Percentiles rank a stretch among this genome's conserved stretches.
Conservation (phyloP, 495 filamentous ascomycete genomes). For the Penicillium daleae region DNA sequence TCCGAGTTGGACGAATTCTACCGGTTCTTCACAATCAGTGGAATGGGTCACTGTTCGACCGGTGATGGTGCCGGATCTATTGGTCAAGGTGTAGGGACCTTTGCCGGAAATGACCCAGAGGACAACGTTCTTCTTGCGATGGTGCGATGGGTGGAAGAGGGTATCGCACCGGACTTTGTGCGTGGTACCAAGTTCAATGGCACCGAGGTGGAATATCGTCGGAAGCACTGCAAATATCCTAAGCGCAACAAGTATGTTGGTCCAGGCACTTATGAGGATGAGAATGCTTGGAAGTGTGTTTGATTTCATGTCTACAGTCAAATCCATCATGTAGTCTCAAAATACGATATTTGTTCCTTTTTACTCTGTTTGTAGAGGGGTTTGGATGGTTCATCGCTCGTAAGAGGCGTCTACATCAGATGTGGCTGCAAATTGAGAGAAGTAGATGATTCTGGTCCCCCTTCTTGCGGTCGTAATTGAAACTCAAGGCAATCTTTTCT, state of each 20-base stretch:
- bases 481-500: no score
- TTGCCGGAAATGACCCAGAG: slow-evolving; percentile 4
- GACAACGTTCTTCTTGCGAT: slow-evolving; percentile 6
- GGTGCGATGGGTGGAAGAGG: slow-evolving; percentile 4
- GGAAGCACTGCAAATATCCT: slow-evolving; percentile 6
- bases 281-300: slow-evolving; percentile 6
- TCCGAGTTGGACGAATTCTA: slow-evolving; percentile 6
- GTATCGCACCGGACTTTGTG: slow-evolving; percentile 2
- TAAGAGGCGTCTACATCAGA: not conserved
- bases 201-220: not conserved
- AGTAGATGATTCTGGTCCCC: not conserved
- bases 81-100: not conserved
- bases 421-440: no score
- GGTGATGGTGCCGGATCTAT: slow-evolving; percentile 1
- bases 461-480: no score
- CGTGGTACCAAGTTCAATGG: slow-evolving; percentile 6
- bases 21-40: slow-evolving; percentile 12
- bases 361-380: not conserved
- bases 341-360: not conserved
- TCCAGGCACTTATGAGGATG: not conserved
- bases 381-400: not conserved
- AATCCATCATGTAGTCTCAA: no score
- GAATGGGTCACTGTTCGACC: slow-evolving; percentile 2
- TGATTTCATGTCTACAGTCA: not conserved
- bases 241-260: slow-evolving; percentile 9